These are phyloP conservation scores for Penicillium atrosanguineum DNA, from an alignment of 495 filamentous ascomycete species.

Conservation along the genomic window DNA sequence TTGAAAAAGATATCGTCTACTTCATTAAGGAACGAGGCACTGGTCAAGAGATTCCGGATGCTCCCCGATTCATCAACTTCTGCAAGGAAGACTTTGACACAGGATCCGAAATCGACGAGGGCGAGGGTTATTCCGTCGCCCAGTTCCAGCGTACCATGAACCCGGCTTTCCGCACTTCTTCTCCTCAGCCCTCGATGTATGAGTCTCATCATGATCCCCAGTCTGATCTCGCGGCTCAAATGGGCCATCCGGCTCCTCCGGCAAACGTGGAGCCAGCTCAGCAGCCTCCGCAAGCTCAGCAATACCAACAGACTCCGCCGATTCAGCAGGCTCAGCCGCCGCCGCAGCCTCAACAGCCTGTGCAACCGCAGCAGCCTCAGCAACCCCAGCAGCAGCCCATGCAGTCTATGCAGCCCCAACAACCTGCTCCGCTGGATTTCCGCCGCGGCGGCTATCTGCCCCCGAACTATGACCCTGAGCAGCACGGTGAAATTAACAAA, in stretches of 20 bases:
- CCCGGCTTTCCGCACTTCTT: constrained; percentile 89
- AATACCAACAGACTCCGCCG: too few relatives aligned
- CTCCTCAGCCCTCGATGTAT: constrained; percentile 80
- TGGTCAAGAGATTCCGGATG: constrained; percentile 94
- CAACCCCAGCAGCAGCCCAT: too few relatives aligned
- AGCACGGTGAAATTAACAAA: constrained; percentile 62
- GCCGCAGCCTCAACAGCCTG: too few relatives aligned
- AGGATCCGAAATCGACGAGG: constrained; percentile 78
- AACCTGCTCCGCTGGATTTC: constrained; percentile 49
- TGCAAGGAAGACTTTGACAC: constrained; percentile 86
- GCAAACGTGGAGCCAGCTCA: not conserved
- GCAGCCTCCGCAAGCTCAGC: too few relatives aligned
- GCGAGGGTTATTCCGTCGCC: constrained; percentile 85
- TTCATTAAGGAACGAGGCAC: constrained; percentile 93
- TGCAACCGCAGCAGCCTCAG: too few relatives aligned
- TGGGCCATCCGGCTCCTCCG: constrained; percentile 53
- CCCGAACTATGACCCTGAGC: constrained; percentile 50
- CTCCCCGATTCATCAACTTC: constrained; percentile 98
- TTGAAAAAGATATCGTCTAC: constrained; percentile 86
- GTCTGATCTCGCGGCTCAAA: constrained; percentile 60
- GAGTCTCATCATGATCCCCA: constrained; percentile 87
- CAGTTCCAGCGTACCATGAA: constrained; percentile 96
- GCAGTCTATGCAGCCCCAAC: constrained; percentile 11
- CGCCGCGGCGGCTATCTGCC: constrained; percentile 48
- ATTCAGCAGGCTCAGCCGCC: too few relatives aligned